Evolutionary conservation across 345 rosid genomes (phyloP), one percentile per base, ranked within the genome.

Genomic region (Eucalyptus globulus): DNA sequence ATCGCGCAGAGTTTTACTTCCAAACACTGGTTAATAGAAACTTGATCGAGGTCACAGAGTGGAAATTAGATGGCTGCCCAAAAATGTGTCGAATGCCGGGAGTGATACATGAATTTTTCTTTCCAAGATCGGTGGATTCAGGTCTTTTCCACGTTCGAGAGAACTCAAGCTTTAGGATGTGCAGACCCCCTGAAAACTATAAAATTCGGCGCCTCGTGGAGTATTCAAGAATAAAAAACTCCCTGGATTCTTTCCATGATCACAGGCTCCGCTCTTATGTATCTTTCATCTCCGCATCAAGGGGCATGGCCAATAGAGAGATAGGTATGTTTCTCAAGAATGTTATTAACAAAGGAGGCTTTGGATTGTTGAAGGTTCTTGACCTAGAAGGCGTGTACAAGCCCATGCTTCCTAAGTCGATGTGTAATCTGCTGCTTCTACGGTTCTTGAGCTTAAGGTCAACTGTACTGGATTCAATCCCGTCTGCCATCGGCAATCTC

Each of bases 301-400:
- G 92, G 34, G 94, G 88, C 49, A 87, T 21, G 21, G 91, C 91
- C 26, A 90, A 90, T 10, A 86, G 22, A 11, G 93, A 87, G 58
- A 58, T 91, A 3, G 90, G 54, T 29, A 58, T 24, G 13, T 65
- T 92, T 49, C 87, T 92, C 1, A 86, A 45, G 27, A 67, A 56
- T 58, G n/a, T 53, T 6, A 65, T 86, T 19, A 2, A 3, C 5
- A 86, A 44, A 53, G 80, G 50, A 87, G 67, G 90, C 31, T 87
- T 51, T 49, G 91, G 88, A 34, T 86, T 91, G 86, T 86, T 93
- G 29, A 91, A 50, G 50, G 88, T 92, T 37, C 92, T 93, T 26
- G 94, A 93, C 88, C 88, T 93, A 1, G 94, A 93, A 80, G 86
- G 87, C 22, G 92, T 92, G 5, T 91, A 93, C 91, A 93, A 91